Conservation (phyloP, 2,329 filamentous ascomycete genomes). For the Chrysoporthe cubensis region DNA sequence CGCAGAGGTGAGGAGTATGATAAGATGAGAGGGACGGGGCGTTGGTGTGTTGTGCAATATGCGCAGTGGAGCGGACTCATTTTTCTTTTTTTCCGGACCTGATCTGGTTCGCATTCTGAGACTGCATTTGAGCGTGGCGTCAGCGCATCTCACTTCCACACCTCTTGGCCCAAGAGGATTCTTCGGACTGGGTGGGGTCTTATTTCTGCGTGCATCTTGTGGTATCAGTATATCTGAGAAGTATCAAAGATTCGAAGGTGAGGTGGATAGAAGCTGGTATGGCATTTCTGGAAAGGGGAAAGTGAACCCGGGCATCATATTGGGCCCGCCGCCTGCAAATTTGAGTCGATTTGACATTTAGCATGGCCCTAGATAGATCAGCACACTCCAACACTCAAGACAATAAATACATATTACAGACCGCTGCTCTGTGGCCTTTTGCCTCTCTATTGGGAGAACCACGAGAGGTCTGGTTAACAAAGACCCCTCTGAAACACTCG, state of each 20-base stretch:
- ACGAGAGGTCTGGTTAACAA: neutral
- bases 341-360: neutral
- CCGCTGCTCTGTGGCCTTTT: neutral
- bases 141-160: neutral
- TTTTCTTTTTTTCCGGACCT: too few relatives aligned
- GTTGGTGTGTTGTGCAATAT: neutral
- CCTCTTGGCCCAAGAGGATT: neutral
- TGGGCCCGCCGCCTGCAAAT: neutral
- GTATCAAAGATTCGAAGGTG: neutral
- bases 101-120: too few relatives aligned
- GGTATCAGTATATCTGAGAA: neutral
- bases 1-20: conserved; percentile 7
- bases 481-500: neutral
- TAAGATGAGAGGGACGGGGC: neutral
- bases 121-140: too few relatives aligned
- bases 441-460: neutral
- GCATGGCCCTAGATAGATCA: conserved; percentile 6
- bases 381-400: neutral
- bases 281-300: neutral
- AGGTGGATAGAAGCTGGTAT: neutral
- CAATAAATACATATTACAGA: neutral
- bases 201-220: neutral
- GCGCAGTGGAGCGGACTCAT: neutral
- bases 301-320: neutral
- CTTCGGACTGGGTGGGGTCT: neutral